Conservation (phyloP, 2,329 filamentous ascomycete genomes). For the Shiraia sp. region DNA sequence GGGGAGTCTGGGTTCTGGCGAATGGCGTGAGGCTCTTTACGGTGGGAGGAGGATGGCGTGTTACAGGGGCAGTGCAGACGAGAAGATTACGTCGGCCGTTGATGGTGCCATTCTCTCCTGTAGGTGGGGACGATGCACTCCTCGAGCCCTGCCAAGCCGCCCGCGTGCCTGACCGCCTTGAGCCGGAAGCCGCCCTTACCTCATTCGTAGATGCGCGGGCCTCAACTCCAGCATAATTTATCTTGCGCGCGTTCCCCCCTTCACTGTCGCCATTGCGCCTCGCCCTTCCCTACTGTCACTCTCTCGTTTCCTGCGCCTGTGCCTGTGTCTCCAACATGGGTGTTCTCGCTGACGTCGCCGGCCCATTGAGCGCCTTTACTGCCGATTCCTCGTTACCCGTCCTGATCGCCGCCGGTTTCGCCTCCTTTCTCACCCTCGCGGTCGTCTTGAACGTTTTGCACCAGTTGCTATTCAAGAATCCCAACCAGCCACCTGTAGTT, state of each 20-base stretch:
- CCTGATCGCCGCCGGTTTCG: conserved; percentile 49
- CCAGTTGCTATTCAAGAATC: conserved; percentile 80
- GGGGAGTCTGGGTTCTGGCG: conserved; percentile 4
- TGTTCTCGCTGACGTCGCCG: conserved; percentile 53
- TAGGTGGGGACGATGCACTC: conserved; percentile 10
- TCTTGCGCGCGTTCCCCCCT: conserved; percentile 28
- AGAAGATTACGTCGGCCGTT: conserved; percentile 22
- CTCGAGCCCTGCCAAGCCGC: conserved; percentile 22
- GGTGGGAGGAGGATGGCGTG: conserved; percentile 14
- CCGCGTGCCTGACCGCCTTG: conserved; percentile 16
- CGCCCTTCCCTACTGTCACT: conserved; percentile 14
- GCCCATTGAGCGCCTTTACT: conserved; percentile 54
- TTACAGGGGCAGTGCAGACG: conserved; percentile 12
- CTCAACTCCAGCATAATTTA: conserved; percentile 24
- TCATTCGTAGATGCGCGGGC: conserved; percentile 26
- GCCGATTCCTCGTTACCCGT: conserved; percentile 47
- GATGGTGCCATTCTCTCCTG: conserved; percentile 27
- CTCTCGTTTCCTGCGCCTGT: conserved; percentile 10
- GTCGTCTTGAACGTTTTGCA: conserved; percentile 78
- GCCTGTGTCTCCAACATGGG: conserved; percentile 51
- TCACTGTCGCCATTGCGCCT: conserved; percentile 8
- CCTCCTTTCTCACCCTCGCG: conserved; percentile 56
- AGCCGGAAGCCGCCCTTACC: conserved; percentile 15
- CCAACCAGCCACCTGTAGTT: conserved; percentile 66
- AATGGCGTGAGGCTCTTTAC: conserved; percentile 26